Conservation (phyloP, 495 filamentous ascomycete genomes). For the Lasiosphaeria ovina region DNA sequence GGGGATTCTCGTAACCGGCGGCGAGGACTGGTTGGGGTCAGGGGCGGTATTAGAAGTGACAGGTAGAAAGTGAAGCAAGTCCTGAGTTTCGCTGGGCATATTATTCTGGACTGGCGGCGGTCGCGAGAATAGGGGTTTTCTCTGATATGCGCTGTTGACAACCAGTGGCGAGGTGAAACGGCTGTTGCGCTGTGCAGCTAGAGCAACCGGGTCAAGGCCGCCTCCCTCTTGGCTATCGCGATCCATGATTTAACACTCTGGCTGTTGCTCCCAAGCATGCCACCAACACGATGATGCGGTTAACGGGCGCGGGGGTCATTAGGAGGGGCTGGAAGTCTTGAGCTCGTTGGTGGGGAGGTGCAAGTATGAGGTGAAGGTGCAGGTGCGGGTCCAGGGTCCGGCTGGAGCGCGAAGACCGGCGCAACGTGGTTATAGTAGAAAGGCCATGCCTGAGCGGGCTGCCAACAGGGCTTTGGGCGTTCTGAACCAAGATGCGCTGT, state of each 20-base stretch:
- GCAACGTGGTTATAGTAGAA: too few species aligned
- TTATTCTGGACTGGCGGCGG: slow-evolving; percentile 19
- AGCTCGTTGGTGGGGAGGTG: too few species aligned
- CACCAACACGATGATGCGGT: neutral
- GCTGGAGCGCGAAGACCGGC: too few species aligned
- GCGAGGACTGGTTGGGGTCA: slow-evolving; percentile 26
- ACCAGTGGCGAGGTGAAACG: slow-evolving; percentile 23
- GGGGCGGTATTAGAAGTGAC: slow-evolving; percentile 14
- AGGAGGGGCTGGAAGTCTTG: too few species aligned
- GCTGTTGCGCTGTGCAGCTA: slow-evolving; percentile 14
- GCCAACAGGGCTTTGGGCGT: too few species aligned
- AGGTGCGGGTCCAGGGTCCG: too few species aligned
- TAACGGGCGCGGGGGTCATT: neutral
- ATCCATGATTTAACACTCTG: slow-evolving; percentile 23
- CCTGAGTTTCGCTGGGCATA: neutral
- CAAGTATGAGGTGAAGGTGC: too few species aligned
- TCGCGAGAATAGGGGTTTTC: slow-evolving; percentile 24
- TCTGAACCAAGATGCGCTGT: too few species aligned
- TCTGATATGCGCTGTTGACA: slow-evolving; percentile 27
- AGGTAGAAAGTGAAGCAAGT: neutral
- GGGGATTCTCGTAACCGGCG: slow-evolving; percentile 40
- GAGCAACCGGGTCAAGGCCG: slow-evolving; percentile 4
- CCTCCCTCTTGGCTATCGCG: slow-evolving; percentile 15
- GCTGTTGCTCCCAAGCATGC: neutral
- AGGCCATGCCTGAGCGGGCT: too few species aligned